Conservation (phyloP, 371 early-diverging fungal genomes). For the Mucor ambiguus region DNA sequence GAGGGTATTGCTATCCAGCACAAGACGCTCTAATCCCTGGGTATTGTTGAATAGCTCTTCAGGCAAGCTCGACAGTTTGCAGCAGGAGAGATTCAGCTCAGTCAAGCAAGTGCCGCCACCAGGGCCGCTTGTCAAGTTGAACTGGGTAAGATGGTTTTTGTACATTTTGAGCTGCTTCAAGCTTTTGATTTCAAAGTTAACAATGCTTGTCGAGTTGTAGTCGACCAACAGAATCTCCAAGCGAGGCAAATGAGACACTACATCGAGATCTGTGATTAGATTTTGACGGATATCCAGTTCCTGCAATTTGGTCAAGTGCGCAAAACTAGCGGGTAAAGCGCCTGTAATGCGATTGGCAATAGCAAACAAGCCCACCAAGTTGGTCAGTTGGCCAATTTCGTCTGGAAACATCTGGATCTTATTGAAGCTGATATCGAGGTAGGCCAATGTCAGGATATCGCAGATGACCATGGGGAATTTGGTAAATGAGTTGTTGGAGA, state of each 20-base stretch:
- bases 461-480: constrained; percentile 51
- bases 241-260: constrained; percentile 55
- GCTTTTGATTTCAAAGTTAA: constrained; percentile 48
- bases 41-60: constrained; percentile 66
- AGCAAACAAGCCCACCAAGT: constrained; percentile 62
- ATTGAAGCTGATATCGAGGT: constrained; percentile 86
- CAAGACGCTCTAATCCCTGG: constrained; percentile 60
- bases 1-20: constrained; percentile 78
- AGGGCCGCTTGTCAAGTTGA: constrained; percentile 29
- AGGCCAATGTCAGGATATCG: constrained; percentile 56
- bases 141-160: constrained; percentile 66
- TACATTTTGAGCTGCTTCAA: constrained; percentile 53
- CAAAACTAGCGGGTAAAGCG: constrained; percentile 63
- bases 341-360: constrained; percentile 78
- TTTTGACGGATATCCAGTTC: constrained; percentile 82
- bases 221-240: constrained; percentile 67
- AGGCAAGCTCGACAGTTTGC: constrained; percentile 76
- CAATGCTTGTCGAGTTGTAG: constrained; percentile 68
- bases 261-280: constrained; percentile 64
- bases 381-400: constrained; percentile 66
- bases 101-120: constrained; percentile 36
- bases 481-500: constrained; percentile 81
- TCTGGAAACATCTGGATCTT: constrained; percentile 76
- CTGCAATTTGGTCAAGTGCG: constrained; percentile 57
- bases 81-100: constrained; percentile 69